These are phyloP conservation scores for Blastocystis sp. DNA, from an alignment of 352 stramenopile genomes.

Conservation along the genomic window DNA sequence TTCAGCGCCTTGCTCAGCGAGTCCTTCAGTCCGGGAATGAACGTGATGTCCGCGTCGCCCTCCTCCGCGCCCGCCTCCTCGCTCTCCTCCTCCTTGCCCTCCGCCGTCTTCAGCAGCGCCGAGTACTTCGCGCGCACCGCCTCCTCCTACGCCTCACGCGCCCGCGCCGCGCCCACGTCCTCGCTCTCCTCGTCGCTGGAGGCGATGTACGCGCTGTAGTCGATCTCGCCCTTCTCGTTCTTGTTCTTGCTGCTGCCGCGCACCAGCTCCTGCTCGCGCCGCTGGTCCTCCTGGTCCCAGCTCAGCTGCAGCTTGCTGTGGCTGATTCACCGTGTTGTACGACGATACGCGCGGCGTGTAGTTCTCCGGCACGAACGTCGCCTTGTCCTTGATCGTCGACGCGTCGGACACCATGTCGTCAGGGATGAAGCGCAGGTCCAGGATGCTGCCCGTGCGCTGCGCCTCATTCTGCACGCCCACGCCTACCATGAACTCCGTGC, in stretches of 20 bases:
- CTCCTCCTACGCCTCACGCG: slow-evolving; percentile 10
- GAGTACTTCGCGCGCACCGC: slow-evolving; percentile 19
- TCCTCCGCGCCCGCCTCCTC: slow-evolving; percentile 47
- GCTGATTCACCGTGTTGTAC: slow-evolving; percentile 47
- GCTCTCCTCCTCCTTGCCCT: slow-evolving; percentile 31
- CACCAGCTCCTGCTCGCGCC: slow-evolving; percentile 49
- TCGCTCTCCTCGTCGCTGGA: background rate
- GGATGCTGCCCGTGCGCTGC: slow-evolving; percentile 48
- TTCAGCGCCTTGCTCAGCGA: slow-evolving; percentile 7
- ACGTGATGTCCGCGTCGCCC: slow-evolving; percentile 56
- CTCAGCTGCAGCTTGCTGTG: slow-evolving; percentile 55
- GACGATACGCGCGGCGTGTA: slow-evolving; percentile 34
- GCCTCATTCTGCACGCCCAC: background rate
- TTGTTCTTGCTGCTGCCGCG: slow-evolving; percentile 24
- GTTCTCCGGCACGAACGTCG: slow-evolving; percentile 56
- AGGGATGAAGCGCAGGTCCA: slow-evolving; percentile 64
- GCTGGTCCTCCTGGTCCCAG: slow-evolving; percentile 48
- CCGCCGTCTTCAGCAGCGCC: slow-evolving; percentile 4
- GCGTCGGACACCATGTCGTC: slow-evolving; percentile 63
- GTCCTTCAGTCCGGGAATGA: slow-evolving; percentile 58
- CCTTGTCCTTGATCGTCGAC: slow-evolving; percentile 17
- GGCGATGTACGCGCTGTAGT: slow-evolving; percentile 40
- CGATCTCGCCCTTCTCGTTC: slow-evolving; percentile 68
- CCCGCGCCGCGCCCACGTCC: background rate
- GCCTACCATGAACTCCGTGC: slow-evolving; percentile 55